A percentile compares a stretch with the other conserved stretches of the same genome.
Conservation (phyloP, 2,329 filamentous ascomycete species). For the Mycosphaerelloides madeirae region DNA sequence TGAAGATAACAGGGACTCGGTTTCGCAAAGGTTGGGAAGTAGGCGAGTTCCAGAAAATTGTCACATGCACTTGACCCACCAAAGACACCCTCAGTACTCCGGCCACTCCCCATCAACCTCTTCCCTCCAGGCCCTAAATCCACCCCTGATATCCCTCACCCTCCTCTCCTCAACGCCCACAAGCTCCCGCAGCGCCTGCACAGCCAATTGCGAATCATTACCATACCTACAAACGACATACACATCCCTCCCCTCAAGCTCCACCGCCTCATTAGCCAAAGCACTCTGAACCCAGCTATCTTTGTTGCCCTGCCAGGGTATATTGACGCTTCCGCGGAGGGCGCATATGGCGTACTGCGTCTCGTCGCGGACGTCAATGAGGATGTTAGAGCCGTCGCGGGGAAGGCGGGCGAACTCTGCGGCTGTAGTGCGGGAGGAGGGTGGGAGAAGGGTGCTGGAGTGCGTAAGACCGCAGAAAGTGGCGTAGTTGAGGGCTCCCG, state of each 20-base stretch:
- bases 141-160: conserved; percentile 67
- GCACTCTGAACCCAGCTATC: conserved; percentile 28
- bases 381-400: conserved; percentile 44
- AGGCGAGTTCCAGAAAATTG: no score
- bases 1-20: no score
- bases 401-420: conserved; percentile 50
- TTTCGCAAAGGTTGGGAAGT: no score
- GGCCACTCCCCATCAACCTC: conserved; percentile 59
- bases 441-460: conserved; percentile 53
- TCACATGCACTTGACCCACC: no score
- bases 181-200: conserved; percentile 60
- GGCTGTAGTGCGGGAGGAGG: conserved; percentile 65
- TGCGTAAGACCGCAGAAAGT: conserved; percentile 70
- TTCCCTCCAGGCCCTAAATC: conserved; percentile 67
- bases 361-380: conserved; percentile 80
- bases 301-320: conserved; percentile 59
- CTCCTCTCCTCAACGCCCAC: conserved; percentile 43
- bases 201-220: conserved; percentile 71
- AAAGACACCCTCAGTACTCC: conserved; percentile 46
- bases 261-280: conserved; percentile 16
- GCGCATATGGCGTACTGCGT: conserved; percentile 79
- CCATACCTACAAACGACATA: conserved; percentile 67
- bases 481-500: conserved; percentile 72
- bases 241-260: conserved; percentile 40
- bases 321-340: conserved; percentile 69